Evolutionary conservation across 148 eudicot genomes (phyloP).

Genomic region (Vaccinium corymbosum): DNA sequence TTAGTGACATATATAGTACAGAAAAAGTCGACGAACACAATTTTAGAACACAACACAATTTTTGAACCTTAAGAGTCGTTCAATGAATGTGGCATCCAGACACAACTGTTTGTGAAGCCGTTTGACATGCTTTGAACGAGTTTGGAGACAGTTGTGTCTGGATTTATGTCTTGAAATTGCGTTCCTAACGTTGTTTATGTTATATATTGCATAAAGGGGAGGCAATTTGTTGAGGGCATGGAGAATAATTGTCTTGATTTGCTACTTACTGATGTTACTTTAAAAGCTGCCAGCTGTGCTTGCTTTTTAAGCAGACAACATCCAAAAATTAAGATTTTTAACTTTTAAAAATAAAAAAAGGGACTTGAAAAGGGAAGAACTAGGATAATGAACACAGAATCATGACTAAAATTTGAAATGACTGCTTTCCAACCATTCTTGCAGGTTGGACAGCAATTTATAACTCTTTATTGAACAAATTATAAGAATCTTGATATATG

Average conservation of each 20-base stretch:
- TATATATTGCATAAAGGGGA: neutral
- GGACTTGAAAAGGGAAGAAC: neutral
- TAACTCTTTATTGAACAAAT: neutral
- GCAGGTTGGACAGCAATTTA: neutral
- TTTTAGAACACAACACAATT: no score
- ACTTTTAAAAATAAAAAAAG: neutral
- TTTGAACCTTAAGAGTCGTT: no score
- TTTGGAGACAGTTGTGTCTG: no score
- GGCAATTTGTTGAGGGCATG: constrained; percentile 12
- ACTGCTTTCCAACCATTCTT: neutral
- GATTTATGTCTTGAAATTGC: no score
- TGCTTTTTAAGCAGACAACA: constrained; percentile 7
- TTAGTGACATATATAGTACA: neutral
- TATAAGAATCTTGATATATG: neutral
- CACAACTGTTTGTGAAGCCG: no score
- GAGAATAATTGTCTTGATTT: neutral
- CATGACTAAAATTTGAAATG: neutral
- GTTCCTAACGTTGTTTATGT: no score
- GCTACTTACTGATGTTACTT: neutral
- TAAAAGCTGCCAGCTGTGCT: constrained; percentile 13
- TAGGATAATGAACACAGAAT: neutral
- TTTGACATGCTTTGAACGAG: no score
- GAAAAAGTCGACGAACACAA: no score
- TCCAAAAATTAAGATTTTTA: neutral
- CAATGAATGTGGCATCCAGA: no score